Conservation (phyloP, 441 rosid genomes). For the Jatropha multifida region DNA sequence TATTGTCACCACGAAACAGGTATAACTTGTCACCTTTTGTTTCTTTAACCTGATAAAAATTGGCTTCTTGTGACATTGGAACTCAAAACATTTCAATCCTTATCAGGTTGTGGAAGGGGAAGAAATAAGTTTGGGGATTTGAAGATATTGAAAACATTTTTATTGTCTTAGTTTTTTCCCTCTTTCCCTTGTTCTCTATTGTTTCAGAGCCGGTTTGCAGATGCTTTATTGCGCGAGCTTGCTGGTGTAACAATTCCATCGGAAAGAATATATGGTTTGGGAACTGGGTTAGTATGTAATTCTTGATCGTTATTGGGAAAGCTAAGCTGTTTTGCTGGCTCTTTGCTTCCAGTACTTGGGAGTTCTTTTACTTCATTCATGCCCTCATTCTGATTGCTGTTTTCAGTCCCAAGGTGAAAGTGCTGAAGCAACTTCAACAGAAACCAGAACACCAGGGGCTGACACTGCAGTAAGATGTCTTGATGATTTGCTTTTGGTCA, state of each 20-base stretch:
- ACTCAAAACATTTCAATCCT: neutral
- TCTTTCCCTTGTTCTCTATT: neutral
- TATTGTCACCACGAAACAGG: constrained; percentile 93
- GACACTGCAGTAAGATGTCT: constrained; percentile 57
- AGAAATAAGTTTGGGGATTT: neutral
- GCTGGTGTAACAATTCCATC: constrained; percentile 76
- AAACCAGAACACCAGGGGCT: constrained; percentile 80
- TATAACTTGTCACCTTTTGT: constrained; percentile 20
- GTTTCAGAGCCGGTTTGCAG: constrained; percentile 77
- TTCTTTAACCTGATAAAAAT: neutral
- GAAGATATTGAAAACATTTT: constrained; percentile 1
- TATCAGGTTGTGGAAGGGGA: neutral
- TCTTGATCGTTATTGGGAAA: neutral
- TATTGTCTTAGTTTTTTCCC: neutral
- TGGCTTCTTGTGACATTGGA: neutral
- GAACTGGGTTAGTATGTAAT: constrained; percentile 67
- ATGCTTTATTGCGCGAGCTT: constrained; percentile 66
- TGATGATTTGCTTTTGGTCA: neutral
- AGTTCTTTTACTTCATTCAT: neutral
- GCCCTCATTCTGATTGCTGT: constrained; percentile 10
- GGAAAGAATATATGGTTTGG: constrained; percentile 78
- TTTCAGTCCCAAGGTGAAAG: constrained; percentile 83
- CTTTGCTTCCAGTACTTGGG: constrained; percentile 2
- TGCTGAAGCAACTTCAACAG: constrained; percentile 76
- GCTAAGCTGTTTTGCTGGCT: neutral